phyloP scores from a whole-genome alignment of 2,329 filamentous ascomycete species.

The Emericellopsis atlantica region DNA sequence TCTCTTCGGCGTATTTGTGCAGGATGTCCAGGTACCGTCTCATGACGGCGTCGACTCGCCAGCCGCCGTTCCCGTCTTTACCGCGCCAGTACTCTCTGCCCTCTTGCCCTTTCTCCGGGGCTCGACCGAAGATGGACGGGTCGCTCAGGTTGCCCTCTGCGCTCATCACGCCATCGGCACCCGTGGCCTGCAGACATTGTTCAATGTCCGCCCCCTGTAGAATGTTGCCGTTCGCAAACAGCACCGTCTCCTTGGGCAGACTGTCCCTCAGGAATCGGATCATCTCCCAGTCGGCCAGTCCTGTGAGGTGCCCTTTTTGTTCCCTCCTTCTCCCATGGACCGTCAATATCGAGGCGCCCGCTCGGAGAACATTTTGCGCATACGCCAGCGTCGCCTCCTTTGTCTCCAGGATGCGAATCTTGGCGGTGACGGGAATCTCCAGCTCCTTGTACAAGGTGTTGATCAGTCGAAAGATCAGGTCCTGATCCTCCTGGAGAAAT shows the following conservation, averaged over 20 bases:
- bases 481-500: conserved; percentile 88
- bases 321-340: conserved; percentile 82
- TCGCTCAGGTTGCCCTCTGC: conserved; percentile 93
- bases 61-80: conserved; percentile 67
- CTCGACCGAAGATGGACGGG: conserved; percentile 67
- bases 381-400: conserved; percentile 80
- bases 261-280: conserved; percentile 73
- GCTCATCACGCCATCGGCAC: conserved; percentile 88
- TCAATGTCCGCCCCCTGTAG: conserved; percentile 69
- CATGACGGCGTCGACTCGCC: conserved; percentile 76
- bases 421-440: conserved; percentile 79
- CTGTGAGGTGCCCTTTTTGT: conserved; percentile 93
- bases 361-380: conserved; percentile 72
- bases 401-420: conserved; percentile 82
- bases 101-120: conserved; percentile 51
- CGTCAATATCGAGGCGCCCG: conserved; percentile 85
- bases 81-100: conserved; percentile 81
- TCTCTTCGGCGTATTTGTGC: conserved; percentile 60
- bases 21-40: conserved; percentile 86
- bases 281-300: conserved; percentile 82
- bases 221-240: conserved; percentile 96
- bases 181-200: conserved; percentile 67
- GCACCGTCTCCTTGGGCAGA: conserved; percentile 74
- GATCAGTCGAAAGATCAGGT: conserved; percentile 71
- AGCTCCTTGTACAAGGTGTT: conserved; percentile 69